Percentiles rank a stretch among this genome's conserved stretches.
Conservation (phyloP, 1,284 basidiomycete genomes). For the Bondarzewia mesenterica region DNA sequence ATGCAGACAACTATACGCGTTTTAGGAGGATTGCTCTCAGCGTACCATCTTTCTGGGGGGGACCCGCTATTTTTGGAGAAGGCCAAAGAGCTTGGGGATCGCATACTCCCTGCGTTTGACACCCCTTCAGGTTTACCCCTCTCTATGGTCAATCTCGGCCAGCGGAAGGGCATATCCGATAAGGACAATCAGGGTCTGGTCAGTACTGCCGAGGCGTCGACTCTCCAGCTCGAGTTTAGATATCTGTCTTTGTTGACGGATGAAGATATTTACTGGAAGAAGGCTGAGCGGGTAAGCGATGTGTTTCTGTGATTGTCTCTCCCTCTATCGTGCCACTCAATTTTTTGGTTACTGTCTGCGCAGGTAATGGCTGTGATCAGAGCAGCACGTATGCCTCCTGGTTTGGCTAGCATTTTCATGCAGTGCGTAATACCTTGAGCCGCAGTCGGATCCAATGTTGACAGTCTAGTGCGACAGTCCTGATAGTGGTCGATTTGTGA, state of each 20-base stretch:
- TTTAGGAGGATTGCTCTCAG: constrained; percentile 78
- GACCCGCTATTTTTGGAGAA: constrained; percentile 67
- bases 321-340: background rate
- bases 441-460: too few relatives aligned
- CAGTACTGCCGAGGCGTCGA: constrained; percentile 81
- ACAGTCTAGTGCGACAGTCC: constrained; percentile 32
- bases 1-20: constrained; percentile 71
- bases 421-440: constrained; percentile 36
- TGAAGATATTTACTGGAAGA: constrained; percentile 74
- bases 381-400: constrained; percentile 53
- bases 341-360: constrained; percentile 6
- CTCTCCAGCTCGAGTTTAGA: constrained; percentile 84
- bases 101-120: constrained; percentile 81
- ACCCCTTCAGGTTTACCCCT: constrained; percentile 78
- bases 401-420: constrained; percentile 82
- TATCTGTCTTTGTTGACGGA: constrained; percentile 81
- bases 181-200: constrained; percentile 57
- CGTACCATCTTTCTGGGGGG: constrained; percentile 64
- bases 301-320: background rate
- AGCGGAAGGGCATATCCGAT: constrained; percentile 59
- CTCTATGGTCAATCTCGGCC: constrained; percentile 71
- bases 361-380: constrained; percentile 73
- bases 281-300: constrained; percentile 61
- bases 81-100: constrained; percentile 76
- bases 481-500: constrained; percentile 59